phyloP scores from a whole-genome alignment of 1,284 basidiomycete genomes.

The Moesziomyces sp. region DNA sequence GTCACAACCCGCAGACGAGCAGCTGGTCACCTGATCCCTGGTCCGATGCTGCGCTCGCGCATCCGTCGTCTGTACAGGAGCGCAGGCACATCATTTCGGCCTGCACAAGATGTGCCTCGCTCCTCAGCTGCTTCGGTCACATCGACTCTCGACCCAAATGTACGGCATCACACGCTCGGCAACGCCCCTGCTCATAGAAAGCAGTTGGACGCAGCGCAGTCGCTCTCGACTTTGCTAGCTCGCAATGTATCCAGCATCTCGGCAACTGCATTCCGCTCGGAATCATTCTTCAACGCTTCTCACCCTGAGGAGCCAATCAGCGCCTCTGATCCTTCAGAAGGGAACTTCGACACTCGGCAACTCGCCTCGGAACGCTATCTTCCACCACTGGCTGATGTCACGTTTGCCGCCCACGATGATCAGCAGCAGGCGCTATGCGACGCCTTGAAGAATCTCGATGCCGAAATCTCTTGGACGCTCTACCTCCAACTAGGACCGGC shows the following conservation, averaged over 20 bases:
- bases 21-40: slow-evolving; percentile 6
- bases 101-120: slow-evolving; percentile 1
- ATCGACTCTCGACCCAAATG: not conserved
- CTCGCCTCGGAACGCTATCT: slow-evolving; percentile 22
- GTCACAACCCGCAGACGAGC: slow-evolving; percentile 13
- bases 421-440: slow-evolving; percentile 16
- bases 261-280: slow-evolving; percentile 7
- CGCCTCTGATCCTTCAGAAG: not conserved
- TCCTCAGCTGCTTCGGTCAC: not conserved
- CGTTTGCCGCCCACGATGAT: slow-evolving; percentile 10
- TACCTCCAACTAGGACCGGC: slow-evolving; percentile 27
- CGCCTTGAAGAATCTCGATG: slow-evolving; percentile 24
- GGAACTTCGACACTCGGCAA: not conserved
- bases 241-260: not conserved
- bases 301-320: slow-evolving; percentile 11
- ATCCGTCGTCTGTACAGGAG: slow-evolving; percentile 23
- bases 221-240: not conserved
- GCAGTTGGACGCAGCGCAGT: not conserved
- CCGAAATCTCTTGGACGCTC: slow-evolving; percentile 30
- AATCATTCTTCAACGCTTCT: slow-evolving; percentile 30
- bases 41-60: slow-evolving; percentile 39
- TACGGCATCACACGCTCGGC: not conserved
- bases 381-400: slow-evolving; percentile 22
- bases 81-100: slow-evolving; percentile 20
- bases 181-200: not conserved